Conservation (phyloP, 148 eudicot genomes). For the Nyssa sinensis region DNA sequence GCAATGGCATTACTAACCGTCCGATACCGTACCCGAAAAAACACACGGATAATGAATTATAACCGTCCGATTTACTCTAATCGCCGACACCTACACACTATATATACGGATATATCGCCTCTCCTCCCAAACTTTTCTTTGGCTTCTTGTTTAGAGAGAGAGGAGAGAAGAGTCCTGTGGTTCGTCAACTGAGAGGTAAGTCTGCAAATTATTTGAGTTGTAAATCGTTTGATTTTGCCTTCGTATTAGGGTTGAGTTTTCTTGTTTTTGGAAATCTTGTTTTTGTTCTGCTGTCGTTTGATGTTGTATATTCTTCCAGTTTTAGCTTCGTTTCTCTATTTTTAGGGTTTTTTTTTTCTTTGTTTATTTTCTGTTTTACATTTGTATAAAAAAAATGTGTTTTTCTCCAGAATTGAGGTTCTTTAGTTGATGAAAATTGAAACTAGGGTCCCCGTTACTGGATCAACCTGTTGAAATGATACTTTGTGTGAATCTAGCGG, state of each 20-base stretch:
- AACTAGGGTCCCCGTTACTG: background rate
- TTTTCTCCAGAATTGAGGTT: background rate
- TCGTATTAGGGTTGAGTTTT: background rate
- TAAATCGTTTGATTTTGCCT: too few relatives aligned
- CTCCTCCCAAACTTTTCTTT: slow-evolving; percentile 4
- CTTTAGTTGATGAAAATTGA: background rate
- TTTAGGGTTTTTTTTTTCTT: background rate
- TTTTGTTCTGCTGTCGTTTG: too few relatives aligned
- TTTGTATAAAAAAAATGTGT: background rate
- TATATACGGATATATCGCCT: slow-evolving; percentile 24
- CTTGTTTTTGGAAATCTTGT: too few relatives aligned
- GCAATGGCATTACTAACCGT: slow-evolving; percentile 15
- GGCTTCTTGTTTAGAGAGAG: slow-evolving; percentile 14
- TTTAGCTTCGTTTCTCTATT: too few relatives aligned
- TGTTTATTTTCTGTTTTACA: background rate
- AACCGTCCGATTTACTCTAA: slow-evolving; percentile 30
- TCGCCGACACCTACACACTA: slow-evolving; percentile 5
- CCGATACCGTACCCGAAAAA: slow-evolving; percentile 21
- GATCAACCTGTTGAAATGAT: background rate
- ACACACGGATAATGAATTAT: slow-evolving; percentile 34
- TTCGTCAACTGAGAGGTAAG: background rate
- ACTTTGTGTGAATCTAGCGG: too few relatives aligned
- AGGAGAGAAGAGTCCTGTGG: background rate
- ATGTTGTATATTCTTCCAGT: too few relatives aligned
- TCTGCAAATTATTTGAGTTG: too few relatives aligned